Conservation (phyloP, 2,329 filamentous ascomycete species). For the Graphiopsis chlorocephala region DNA sequence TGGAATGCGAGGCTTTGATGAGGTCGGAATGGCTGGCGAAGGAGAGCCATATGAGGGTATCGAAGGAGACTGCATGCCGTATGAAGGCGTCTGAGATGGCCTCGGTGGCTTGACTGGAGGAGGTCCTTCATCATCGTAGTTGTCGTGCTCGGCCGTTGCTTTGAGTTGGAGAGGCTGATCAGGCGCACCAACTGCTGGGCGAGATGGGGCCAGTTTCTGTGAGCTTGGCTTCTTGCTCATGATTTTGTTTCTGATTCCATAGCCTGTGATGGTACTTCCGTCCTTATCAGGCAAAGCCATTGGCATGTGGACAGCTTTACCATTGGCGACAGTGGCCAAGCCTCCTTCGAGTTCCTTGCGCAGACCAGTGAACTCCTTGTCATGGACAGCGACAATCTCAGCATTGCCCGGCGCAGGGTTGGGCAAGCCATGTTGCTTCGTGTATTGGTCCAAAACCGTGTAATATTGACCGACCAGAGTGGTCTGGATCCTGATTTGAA, state of each 20-base stretch:
- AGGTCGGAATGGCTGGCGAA: constrained; percentile 17
- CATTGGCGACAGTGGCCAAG: constrained; percentile 61
- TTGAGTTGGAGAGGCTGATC: constrained; percentile 1
- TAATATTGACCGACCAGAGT: constrained; percentile 74
- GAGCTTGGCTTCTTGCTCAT: constrained; percentile 3
- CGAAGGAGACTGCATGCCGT: constrained; percentile 19
- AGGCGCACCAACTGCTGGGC: neutral
- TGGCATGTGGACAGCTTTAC: constrained; percentile 62
- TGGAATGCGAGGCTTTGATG: constrained; percentile 28
- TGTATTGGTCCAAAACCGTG: constrained; percentile 72
- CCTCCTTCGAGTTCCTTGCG: constrained; percentile 64
- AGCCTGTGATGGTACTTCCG: constrained; percentile 34
- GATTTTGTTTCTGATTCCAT: constrained; percentile 18
- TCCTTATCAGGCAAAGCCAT: constrained; percentile 49
- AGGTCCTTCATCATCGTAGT: constrained; percentile 31
- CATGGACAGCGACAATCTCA: constrained; percentile 66
- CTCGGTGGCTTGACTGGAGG: constrained; percentile 35
- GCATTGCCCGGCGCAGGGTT: constrained; percentile 71
- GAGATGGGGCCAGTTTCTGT: neutral
- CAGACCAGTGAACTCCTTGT: constrained; percentile 59
- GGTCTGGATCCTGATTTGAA: constrained; percentile 74
- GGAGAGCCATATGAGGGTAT: neutral
- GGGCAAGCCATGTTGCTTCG: constrained; percentile 65
- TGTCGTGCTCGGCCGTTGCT: constrained; percentile 6
- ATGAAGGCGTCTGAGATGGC: constrained; percentile 21